Evolutionary conservation across 164 flowering plant species (phyloP).

Genomic region (Brasenia schreberi): DNA sequence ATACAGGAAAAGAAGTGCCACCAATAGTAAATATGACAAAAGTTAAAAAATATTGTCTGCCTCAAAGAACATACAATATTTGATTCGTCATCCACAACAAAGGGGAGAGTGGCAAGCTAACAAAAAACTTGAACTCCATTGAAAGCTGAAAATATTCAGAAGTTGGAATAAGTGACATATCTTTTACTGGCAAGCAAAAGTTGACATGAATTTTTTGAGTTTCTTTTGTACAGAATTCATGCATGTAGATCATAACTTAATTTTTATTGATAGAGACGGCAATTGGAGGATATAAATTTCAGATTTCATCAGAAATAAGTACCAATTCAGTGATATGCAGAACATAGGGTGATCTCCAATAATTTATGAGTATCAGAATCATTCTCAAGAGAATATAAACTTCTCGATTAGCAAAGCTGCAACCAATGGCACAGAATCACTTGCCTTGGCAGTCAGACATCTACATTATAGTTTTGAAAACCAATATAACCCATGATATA

Average conservation of each 20-base stretch:
- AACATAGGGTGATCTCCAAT: too few relatives aligned
- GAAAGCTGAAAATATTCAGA: constrained; percentile 49
- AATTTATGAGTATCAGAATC: too few relatives aligned
- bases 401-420: too few relatives aligned
- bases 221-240: too few relatives aligned
- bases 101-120: constrained; percentile 58
- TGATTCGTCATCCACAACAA: constrained; percentile 18
- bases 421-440: neutral
- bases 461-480: neutral
- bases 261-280: too few relatives aligned
- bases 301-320: too few relatives aligned
- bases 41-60: neutral
- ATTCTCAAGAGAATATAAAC: too few relatives aligned
- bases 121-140: constrained; percentile 66
- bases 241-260: too few relatives aligned
- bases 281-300: too few relatives aligned
- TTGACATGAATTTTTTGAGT: too few relatives aligned
- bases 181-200: too few relatives aligned
- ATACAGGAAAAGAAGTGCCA: neutral
- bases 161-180: neutral
- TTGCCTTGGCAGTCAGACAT: neutral
- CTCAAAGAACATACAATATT: constrained; percentile 35
- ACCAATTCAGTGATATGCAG: too few relatives aligned
- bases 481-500: neutral
- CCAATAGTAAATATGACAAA: neutral